phyloP scores from a whole-genome alignment of 2,329 filamentous ascomycete genomes.

The Pseudocercospora fijiensis region DNA sequence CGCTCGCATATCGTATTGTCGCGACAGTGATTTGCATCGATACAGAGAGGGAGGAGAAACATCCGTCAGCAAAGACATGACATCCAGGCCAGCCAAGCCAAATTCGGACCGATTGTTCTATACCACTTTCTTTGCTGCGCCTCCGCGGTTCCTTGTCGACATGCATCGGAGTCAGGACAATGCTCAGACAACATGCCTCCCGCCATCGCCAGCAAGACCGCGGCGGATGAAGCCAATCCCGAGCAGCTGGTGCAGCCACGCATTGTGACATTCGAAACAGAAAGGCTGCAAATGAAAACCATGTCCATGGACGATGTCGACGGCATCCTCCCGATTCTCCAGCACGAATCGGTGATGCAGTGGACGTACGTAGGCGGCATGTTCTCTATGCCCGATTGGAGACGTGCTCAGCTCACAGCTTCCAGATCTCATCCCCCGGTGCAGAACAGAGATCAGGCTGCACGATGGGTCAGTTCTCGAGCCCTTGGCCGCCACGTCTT shows the following conservation, averaged over 20 bases:
- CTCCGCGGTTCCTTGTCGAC: neutral
- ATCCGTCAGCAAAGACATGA: neutral
- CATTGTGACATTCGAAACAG: constrained; percentile 19
- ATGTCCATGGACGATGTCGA: constrained; percentile 25
- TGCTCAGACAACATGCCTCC: neutral
- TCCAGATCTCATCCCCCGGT: neutral
- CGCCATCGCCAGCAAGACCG: neutral
- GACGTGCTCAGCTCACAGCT: neutral
- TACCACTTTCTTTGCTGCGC: neutral
- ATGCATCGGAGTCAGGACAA: neutral
- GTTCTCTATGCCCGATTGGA: no score
- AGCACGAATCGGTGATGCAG: constrained; percentile 61
- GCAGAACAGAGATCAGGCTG: constrained; percentile 23
- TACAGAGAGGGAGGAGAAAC: no score
- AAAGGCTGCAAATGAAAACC: constrained; percentile 25
- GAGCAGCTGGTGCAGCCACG: constrained; percentile 20
- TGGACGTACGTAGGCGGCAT: constrained; percentile 55
- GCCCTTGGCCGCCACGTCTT: constrained; percentile 47
- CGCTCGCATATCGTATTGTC: no score
- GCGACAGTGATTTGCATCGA: no score
- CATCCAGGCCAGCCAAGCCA: neutral
- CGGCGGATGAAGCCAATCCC: constrained; percentile 8
- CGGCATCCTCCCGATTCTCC: constrained; percentile 50
- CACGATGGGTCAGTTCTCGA: constrained; percentile 42
- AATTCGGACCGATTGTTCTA: neutral